Evolutionary conservation across 352 stramenopile genomes (phyloP).

Genomic region (Aphanomyces stellatus): DNA sequence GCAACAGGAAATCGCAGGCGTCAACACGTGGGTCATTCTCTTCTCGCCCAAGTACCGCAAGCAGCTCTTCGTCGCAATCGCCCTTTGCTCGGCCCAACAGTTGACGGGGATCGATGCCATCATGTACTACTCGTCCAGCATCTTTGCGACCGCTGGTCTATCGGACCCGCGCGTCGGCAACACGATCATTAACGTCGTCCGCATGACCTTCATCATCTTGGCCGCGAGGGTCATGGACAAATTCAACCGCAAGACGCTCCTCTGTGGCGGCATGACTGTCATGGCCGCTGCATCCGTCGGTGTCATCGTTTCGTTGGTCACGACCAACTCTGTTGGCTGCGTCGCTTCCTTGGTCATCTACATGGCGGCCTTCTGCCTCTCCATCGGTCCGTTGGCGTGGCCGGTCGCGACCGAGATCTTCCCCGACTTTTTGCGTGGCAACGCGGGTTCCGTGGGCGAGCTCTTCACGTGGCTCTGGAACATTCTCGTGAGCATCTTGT

Average conservation of each 20-base stretch:
- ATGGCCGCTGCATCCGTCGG: constrained; percentile 44
- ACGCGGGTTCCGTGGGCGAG: constrained; percentile 34
- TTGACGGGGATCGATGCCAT: constrained; percentile 58
- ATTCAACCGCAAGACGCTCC: constrained; percentile 39
- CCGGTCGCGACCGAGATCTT: constrained; percentile 45
- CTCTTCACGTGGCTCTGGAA: constrained; percentile 46
- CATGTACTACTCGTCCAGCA: constrained; percentile 58
- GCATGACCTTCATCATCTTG: constrained; percentile 39
- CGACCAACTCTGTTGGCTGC: constrained; percentile 25
- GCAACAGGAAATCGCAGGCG: background rate
- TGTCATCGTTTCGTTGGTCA: constrained; percentile 32
- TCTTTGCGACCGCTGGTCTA: constrained; percentile 52
- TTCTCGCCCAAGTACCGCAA: constrained; percentile 18
- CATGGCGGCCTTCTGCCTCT: constrained; percentile 35
- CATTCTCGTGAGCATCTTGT: no score
- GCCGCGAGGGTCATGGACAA: constrained; percentile 29
- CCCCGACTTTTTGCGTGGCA: constrained; percentile 38
- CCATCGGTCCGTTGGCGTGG: constrained; percentile 45
- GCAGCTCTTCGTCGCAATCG: constrained; percentile 41
- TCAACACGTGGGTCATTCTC: constrained; percentile 17
- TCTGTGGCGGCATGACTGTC: constrained; percentile 33
- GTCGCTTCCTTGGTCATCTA: constrained; percentile 45
- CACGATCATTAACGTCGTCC: constrained; percentile 46
- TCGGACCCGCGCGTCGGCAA: constrained; percentile 45
- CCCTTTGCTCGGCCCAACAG: constrained; percentile 34